phyloP scores from a whole-genome alignment of 768 basidiomycete genomes.

The Russula abietina region DNA sequence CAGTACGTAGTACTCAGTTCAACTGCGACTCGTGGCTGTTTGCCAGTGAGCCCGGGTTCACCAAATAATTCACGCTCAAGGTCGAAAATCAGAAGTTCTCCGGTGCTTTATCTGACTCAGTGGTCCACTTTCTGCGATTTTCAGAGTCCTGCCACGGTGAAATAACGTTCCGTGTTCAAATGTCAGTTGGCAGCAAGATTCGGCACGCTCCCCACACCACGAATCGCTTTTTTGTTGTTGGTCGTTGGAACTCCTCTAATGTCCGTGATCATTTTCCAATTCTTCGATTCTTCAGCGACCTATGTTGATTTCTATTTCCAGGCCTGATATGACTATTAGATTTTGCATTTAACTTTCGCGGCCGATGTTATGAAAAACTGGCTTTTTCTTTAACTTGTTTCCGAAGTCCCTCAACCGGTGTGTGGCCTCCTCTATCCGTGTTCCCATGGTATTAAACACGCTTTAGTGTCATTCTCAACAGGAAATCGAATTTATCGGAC shows the following conservation, averaged over 20 bases:
- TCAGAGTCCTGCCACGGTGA: no score
- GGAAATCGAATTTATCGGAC: not conserved
- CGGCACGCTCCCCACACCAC: no score
- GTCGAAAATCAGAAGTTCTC: no score
- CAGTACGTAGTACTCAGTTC: no score
- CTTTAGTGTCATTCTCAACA: not conserved
- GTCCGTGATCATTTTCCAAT: not conserved
- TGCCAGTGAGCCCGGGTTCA: no score
- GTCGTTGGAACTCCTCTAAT: not conserved
- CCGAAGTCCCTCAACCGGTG: not conserved
- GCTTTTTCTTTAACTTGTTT: not conserved
- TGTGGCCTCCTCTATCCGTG: not conserved
- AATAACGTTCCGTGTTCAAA: no score
- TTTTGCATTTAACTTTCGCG: not conserved
- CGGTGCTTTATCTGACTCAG: no score
- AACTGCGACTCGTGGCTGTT: no score
- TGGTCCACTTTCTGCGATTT: no score
- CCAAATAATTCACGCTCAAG: no score
- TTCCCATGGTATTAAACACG: not conserved
- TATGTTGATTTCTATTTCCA: not conserved
- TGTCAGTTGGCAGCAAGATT: no score
- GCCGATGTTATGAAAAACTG: not conserved
- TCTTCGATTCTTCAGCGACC: not conserved
- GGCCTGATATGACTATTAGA: not conserved
- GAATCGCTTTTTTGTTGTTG: not conserved